Percentiles rank a stretch among this genome's conserved stretches.
phyloP scores from a whole-genome alignment of 2,329 filamentous ascomycete genomes.

The Lecanosticta acicola region DNA sequence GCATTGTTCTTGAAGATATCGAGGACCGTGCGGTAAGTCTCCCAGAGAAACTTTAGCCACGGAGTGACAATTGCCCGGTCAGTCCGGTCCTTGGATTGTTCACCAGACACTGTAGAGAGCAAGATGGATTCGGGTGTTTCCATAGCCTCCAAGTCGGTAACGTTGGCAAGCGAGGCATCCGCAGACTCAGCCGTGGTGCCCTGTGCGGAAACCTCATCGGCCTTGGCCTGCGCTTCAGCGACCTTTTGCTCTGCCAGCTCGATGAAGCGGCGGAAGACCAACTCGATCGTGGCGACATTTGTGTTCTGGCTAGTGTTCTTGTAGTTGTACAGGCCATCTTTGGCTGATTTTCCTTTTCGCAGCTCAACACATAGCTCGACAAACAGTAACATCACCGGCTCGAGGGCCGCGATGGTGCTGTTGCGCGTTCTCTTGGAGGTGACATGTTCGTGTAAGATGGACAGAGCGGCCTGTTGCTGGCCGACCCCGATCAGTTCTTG shows the following conservation, averaged over 20 bases:
- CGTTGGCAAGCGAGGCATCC: constrained; percentile 59
- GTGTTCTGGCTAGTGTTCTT: constrained; percentile 99
- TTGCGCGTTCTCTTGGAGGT: constrained; percentile 96
- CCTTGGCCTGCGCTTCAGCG: constrained; percentile 89
- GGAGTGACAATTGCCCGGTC: constrained; percentile 97
- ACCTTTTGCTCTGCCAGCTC: constrained; percentile 95
- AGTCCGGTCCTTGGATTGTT: constrained; percentile 94
- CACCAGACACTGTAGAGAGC: constrained; percentile 92
- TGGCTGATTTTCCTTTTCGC: constrained; percentile 96
- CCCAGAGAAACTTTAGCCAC: constrained; percentile 99
- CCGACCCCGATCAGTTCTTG: constrained; percentile 98
- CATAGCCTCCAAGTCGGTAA: constrained; percentile 93
- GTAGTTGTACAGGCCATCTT: constrained; percentile 98
- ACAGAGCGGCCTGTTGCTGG: constrained; percentile 86
- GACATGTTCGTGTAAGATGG: constrained; percentile 97
- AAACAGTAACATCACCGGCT: constrained; percentile 97
- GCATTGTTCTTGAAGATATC: constrained; percentile 99
- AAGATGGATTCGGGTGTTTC: constrained; percentile 98
- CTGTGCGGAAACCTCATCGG: constrained; percentile 83
- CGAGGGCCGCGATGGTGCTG: constrained; percentile 89
- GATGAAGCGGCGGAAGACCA: constrained; percentile 96
- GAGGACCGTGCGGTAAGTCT: constrained; percentile 96
- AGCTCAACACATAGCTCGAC: constrained; percentile 95
- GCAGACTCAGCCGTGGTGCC: constrained; percentile 72
- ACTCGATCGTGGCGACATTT: constrained; percentile 95